Evolutionary conservation across 1,284 basidiomycete species (phyloP), one percentile per base, ranked within the genome.

Genomic region (Rhodotorula sp.): DNA sequence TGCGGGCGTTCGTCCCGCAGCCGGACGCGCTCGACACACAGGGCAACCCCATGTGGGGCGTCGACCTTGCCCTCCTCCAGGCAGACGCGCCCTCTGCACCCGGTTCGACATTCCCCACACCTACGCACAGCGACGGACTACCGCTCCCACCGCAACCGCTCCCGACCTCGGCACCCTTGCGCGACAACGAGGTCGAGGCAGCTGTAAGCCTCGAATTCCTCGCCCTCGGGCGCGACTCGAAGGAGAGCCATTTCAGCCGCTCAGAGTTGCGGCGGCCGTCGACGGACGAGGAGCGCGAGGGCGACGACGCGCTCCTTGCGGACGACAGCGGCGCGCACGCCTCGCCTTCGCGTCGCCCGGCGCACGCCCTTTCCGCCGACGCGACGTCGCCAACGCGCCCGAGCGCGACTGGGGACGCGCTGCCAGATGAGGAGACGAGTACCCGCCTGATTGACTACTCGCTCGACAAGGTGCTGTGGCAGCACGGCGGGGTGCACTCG

Each of bases 181-280:
- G 63, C 17, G 72, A 76, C 29, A 68, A 64, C 21, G 75, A 76
- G 58, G 70, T 74, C 10, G 75, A 76, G 41, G 74, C 75, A 29
- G 75, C 75, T 8, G 70, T 72, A 0, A 68, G 68, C 17, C 59
- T 76, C 29, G 75, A 76, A 51, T 76, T 68, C 17, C 70, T 76
- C 50, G 74, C 75, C 21, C 70, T 76, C 56, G 75, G 75, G 10
- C 72, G 72, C 15, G 75, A 76, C 53, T 61, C 72, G n/a, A 71
- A 74, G 61, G 65, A 69, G 44, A 70, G 67, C 6, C 75, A 76
- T 50, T 61, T 68, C n/a, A 60, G 55, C 22, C 72, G 75, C 12
- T 61, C 72, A 9, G 68, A 65, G 34, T 56, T 76, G 1, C 65
- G 67, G 2, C 70, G 75, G 15, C 67, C 72, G 13, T 32, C 60